Evolutionary conservation across 345 rosid genomes (phyloP).

Genomic region (Cardamine resedifolia): DNA sequence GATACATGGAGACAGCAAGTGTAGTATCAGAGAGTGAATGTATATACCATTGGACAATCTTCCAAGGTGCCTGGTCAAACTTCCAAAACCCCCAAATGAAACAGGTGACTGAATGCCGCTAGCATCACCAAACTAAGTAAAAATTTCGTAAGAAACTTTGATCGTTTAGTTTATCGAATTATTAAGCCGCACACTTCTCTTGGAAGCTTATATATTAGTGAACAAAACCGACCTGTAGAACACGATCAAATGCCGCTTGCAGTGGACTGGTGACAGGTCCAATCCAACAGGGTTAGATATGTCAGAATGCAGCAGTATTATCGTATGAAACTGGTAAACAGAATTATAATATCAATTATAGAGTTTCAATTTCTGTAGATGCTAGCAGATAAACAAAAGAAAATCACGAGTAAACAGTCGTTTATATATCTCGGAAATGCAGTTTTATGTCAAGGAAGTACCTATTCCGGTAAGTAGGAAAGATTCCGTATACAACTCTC

Average conservation of each 20-base stretch:
- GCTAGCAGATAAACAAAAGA: background rate
- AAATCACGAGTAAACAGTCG: background rate
- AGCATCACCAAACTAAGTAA: slow-evolving; percentile 88
- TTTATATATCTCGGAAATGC: background rate
- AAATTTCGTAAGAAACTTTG: slow-evolving; percentile 6
- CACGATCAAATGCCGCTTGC: slow-evolving; percentile 86
- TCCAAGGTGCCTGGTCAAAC: slow-evolving; percentile 89
- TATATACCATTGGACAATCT: slow-evolving; percentile 77
- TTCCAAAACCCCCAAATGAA: slow-evolving; percentile 97
- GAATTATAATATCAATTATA: slow-evolving; percentile 17
- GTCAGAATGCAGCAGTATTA: slow-evolving; percentile 41
- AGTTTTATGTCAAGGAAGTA: slow-evolving; percentile 32
- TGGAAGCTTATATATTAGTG: background rate
- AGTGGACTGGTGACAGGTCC: slow-evolving; percentile 63
- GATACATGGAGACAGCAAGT: background rate
- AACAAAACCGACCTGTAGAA: slow-evolving; percentile 68
- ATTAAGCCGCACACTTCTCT: background rate
- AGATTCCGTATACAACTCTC: slow-evolving; percentile 89
- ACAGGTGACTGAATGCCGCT: slow-evolving; percentile 99
- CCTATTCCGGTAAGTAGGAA: slow-evolving; percentile 88
- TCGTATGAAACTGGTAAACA: slow-evolving; percentile 28
- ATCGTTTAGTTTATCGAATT: background rate
- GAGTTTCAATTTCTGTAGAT: slow-evolving; percentile 5
- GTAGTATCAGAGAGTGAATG: background rate
- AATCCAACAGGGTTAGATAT: slow-evolving; percentile 39